Evolutionary conservation across 805 yeast genomes (phyloP), one percentile per base, ranked within the genome.

Genomic region (Candida ortonii): DNA sequence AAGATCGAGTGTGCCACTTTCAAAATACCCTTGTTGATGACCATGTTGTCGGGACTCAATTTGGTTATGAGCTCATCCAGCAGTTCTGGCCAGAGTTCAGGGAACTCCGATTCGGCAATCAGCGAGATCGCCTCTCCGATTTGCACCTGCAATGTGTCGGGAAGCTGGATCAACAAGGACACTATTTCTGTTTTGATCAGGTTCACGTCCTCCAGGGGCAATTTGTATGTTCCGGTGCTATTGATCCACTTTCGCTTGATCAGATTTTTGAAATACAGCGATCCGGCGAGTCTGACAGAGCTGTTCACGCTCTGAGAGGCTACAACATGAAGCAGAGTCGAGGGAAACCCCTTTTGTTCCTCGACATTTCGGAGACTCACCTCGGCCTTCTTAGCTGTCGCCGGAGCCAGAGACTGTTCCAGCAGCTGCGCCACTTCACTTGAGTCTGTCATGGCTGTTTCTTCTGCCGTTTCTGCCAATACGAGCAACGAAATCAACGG

Each of bases 91-190:
- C 99, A 93, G 32, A 78, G 67, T 24, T 83, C 82, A 1, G 98
- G 98, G 64, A 93, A 93, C 58, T 93, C 99, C 39, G 88, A 80
- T 57, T 89, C 96, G 3, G 99, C 98, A 51, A 93, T 90, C 34
- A 85, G 68, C 11, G 95, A 79, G 36, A 94, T 80, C 2, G 96
- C 80, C 61, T 94, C 99, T 34, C 97, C 97, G 32, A 93, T 75
- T 64, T 94, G 99, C n/a, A 80, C 69, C 55, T 90, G 96, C 36
- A 93, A 65, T 46, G 80, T 74, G 31, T 74, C 74, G 5, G 96
- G 96, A 32, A 88, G 65, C 22, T 75, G 59, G 42, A 89, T 80
- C 97, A 93, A 88, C 41, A 89, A 66, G n/a, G 80, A 78, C 32
- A 93, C 73, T 44, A 93, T 84, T 53, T 87, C 93, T 7, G 61